Percentiles rank a stretch among this genome's conserved stretches.
These are phyloP conservation scores for Pythium utonaiense DNA, from an alignment of 352 stramenopile genomes.

Conservation along the genomic window DNA sequence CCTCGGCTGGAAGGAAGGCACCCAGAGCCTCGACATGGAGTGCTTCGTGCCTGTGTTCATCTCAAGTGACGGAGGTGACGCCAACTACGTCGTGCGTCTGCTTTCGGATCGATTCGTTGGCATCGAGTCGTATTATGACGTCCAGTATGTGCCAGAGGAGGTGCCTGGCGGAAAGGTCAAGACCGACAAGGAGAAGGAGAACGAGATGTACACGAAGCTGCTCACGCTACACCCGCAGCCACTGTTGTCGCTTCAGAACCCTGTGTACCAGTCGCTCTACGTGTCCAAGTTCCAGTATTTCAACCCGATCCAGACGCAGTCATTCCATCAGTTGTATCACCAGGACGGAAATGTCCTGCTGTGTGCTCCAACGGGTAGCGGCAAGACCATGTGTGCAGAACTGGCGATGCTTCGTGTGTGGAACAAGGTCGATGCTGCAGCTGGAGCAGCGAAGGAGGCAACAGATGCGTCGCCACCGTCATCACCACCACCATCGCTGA, in stretches of 20 bases:
- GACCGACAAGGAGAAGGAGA: slow-evolving; percentile 45
- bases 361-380: slow-evolving; percentile 94
- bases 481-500: slow-evolving; percentile 36
- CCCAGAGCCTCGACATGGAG: slow-evolving; percentile 83
- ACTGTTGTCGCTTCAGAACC: slow-evolving; percentile 89
- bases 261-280: slow-evolving; percentile 91
- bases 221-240: slow-evolving; percentile 95
- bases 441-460: slow-evolving; percentile 28
- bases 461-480: background rate
- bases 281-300: slow-evolving; percentile 84
- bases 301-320: slow-evolving; percentile 97
- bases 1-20: slow-evolving; percentile 59
- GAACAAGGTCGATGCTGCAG: slow-evolving; percentile 35
- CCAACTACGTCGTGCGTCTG: slow-evolving; percentile 92
- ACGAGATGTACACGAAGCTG: slow-evolving; percentile 84
- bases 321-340: slow-evolving; percentile 98
- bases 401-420: slow-evolving; percentile 96
- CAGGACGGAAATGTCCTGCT: slow-evolving; percentile 95
- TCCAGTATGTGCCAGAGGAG: slow-evolving; percentile 51
- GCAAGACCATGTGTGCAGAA: slow-evolving; percentile 97
- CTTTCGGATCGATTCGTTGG: slow-evolving; percentile 97
- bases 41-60: slow-evolving; percentile 97
- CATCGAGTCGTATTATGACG: slow-evolving; percentile 88
- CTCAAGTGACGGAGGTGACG: slow-evolving; percentile 77
- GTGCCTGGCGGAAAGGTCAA: slow-evolving; percentile 23